A percentile compares a stretch with the other conserved stretches of the same genome.
These are phyloP conservation scores for Zoysia pacifica DNA, from an alignment of 176 grass and related monocot genomes.

Conservation along the genomic window DNA sequence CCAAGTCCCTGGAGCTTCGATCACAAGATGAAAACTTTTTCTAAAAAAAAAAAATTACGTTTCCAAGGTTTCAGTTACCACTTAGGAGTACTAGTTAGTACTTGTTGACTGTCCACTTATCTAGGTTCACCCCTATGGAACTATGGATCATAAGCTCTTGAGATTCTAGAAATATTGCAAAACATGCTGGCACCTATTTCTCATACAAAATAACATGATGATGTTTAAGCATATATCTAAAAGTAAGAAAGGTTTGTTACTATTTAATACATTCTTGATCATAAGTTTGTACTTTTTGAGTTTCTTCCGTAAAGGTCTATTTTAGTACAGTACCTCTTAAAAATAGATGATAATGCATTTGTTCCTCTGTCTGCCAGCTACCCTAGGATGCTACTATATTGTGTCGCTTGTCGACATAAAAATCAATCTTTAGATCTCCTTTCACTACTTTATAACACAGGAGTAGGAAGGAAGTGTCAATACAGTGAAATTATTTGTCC, in stretches of 20 bases:
- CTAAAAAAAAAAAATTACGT: not conserved
- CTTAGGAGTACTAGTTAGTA: not conserved
- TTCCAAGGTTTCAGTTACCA: not conserved
- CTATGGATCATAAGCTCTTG: not conserved
- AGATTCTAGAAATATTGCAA: constrained; percentile 5
- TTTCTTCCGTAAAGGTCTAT: not conserved
- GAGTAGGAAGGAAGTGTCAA: constrained; percentile 21
- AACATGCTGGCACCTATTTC: not conserved
- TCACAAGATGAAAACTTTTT: not conserved
- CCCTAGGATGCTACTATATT: not conserved
- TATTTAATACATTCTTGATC: constrained; percentile 4
- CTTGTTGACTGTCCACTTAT: not conserved
- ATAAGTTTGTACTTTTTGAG: not conserved
- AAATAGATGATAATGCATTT: not conserved
- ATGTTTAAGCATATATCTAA: not conserved
- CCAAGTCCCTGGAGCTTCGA: constrained; percentile 12
- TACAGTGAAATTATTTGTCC: constrained; percentile 27
- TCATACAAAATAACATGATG: not conserved
- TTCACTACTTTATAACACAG: not conserved
- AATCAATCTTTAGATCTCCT: constrained; percentile 5
- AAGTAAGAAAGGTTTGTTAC: not conserved
- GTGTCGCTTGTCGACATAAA: constrained; percentile 14
- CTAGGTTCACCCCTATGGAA: no score
- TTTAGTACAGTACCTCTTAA: not conserved
- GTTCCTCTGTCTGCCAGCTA: constrained; percentile 15